phyloP scores from a whole-genome alignment of 1,139 yeast genomes.

The Yamadazyma atmosphaerica region DNA sequence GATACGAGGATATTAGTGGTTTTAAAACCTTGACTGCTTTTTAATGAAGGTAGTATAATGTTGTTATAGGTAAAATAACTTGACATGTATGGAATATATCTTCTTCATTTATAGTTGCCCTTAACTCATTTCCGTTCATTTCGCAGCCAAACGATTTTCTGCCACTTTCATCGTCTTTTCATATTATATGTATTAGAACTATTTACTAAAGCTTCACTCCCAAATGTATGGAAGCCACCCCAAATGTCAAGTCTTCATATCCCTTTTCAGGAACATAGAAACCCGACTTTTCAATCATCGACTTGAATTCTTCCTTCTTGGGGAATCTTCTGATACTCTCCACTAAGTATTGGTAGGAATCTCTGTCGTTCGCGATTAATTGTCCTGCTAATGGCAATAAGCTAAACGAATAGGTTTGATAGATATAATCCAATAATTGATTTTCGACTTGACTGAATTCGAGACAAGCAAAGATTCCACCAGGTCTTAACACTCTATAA shows the following conservation, averaged over 20 bases:
- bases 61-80: no score
- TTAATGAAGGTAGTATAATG: no score
- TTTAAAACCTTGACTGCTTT: no score
- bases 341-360: slow-evolving; percentile 91
- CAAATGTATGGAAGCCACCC: slow-evolving; percentile 93
- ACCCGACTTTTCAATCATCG: slow-evolving; percentile 94
- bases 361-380: slow-evolving; percentile 90
- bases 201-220: slow-evolving; percentile 69
- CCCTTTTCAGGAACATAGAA: slow-evolving; percentile 85
- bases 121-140: no score
- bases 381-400: slow-evolving; percentile 94
- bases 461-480: slow-evolving; percentile 95
- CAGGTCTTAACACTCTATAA: slow-evolving; percentile 88
- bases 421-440: slow-evolving; percentile 68
- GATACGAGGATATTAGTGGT: no score
- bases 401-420: slow-evolving; percentile 87
- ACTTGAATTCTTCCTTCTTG: slow-evolving; percentile 83
- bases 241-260: slow-evolving; percentile 93
- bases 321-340: slow-evolving; percentile 94
- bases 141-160: neutral
- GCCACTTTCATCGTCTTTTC: neutral
- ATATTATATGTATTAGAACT: neutral
- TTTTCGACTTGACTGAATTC: slow-evolving; percentile 93
- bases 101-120: no score
- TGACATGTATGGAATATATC: neutral